Base-by-base conservation (phyloP, 176 grass and related monocot genomes). In the Stipa capillata region DNA sequence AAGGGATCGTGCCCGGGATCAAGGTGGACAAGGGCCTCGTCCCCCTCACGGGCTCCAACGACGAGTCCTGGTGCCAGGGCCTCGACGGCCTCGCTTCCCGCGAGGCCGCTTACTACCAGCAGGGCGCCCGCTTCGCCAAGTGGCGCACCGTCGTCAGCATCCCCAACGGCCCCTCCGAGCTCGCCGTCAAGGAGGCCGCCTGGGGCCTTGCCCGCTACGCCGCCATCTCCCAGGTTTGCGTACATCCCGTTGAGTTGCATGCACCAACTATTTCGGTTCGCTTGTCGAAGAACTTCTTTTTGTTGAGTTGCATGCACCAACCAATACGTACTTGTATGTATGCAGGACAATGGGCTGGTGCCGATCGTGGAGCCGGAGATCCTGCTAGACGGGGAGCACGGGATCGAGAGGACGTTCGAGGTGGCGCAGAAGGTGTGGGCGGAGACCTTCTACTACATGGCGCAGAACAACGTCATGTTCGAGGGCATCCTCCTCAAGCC, bases 11-110 rank as follows among this genome's bases (percentile, higher is more conserved):
- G 8, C 79, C 88, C 2, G 88, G 88, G 40, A 90, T 90, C 55
- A 90, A 90, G 83, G 88, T 90, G 6, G 88, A 90, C 73, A 90
- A 83, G 79, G 88, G 88, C 76, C 85, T 84, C 55, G 52, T 90
- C 60, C 73, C 59, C 16, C n/a, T 90, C 71, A 79, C 83, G 20
- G 83, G 88, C 12, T 86, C 83, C 73, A 66, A 90, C 39, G 73
- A 84, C 12, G 88, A 90, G 88, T 86, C 88, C 48, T 86, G 83
- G 12, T 86, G 83, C 20, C 88, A 90, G 88, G 88, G 83, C 12
- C 88, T 86, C 31, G 88, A 90, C 39, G 79, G 72, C 65, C 88
- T 90, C 17, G 83, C 47, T 20, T 69, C 65, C 65, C 65, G 65
- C 39, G 65, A 69, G 40, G 65, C 65, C 23, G 65, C 65, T 21